Evolutionary conservation across 306 rosid species (phyloP), one percentile per base, ranked within the genome.

Genomic region (Styphnolobium japonicum): DNA sequence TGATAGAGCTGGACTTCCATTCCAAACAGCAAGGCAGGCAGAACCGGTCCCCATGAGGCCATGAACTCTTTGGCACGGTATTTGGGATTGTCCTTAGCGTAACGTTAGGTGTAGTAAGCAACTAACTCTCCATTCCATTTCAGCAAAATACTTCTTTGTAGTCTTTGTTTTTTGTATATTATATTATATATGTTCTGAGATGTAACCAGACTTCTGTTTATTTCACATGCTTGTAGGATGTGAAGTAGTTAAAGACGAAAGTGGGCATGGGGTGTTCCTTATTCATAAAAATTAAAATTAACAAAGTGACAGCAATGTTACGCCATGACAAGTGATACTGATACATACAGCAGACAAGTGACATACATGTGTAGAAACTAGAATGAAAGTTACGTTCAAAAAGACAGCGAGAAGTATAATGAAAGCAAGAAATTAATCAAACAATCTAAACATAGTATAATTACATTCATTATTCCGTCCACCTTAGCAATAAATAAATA

Each of bases 191-290:
- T 29, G 37, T 21, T 65, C 21, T 56, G 7, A 21, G 39, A 56
- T 25, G n/a, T 37, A 25, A 36, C 58, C 78, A 80, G 1, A 64
- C 19, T 84, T 51, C 8, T 79, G 68, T 73, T 73, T 23, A 25
- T 63, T 71, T 71, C 90, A 76, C 89, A 83, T 83, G 91, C 80
- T 61, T 52, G 70, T 63, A 43, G 19, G 37, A 14, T 60, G 80
- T 39, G 70, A 72, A 66, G 73, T 64, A 76, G 85, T 78, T 75
- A 60, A 83, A 48, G 67, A 65, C 52, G 10, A 42, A 74, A 69
- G 23, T 62, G 69, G 75, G 2, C 55, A 31, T 39, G n/a, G 55
- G 19, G 51, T 69, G 64, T 64, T 73, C 31, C 36, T 71, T 16
- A 62, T 40, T 29, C 80, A 22, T n/a, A n/a, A n/a, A n/a, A n/a